Percentiles rank a stretch among this genome's conserved stretches.
These are phyloP conservation scores for Suillus variegatus DNA, from an alignment of 768 basidiomycete genomes.

Conservation along the genomic window DNA sequence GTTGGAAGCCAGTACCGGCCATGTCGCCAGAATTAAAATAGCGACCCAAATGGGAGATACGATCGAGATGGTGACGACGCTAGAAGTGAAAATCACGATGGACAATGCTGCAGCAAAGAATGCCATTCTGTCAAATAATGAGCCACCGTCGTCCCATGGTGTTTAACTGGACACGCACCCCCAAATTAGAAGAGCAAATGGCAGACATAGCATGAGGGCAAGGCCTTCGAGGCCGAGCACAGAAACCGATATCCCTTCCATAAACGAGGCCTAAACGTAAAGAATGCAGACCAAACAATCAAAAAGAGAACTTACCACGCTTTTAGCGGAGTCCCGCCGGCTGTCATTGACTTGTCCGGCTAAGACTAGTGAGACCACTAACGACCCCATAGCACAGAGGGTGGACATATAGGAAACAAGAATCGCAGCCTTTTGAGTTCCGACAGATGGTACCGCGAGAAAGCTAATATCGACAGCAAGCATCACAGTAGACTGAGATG, in stretches of 20 bases:
- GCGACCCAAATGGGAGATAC: constrained; percentile 9
- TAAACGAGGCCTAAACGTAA: constrained; percentile 8
- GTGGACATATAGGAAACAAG: constrained; percentile 10
- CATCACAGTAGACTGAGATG: constrained; percentile 14
- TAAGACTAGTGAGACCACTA: constrained; percentile 31
- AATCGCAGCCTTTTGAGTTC: constrained; percentile 6
- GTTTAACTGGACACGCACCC: constrained; percentile 2
- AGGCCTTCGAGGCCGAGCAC: constrained; percentile 21
- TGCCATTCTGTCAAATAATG: constrained; percentile 2
- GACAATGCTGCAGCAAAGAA: constrained; percentile 11
- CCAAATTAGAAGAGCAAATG: constrained; percentile 34
- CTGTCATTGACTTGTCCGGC: constrained; percentile 34
- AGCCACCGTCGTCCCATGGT: not conserved
- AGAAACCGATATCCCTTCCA: constrained; percentile 8
- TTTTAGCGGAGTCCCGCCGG: constrained; percentile 5
- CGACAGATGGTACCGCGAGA: constrained; percentile 27
- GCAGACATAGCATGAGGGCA: constrained; percentile 35
- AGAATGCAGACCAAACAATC: not conserved
- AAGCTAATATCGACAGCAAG: constrained; percentile 15
- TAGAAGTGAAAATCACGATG: constrained; percentile 6
- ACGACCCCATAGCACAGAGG: constrained; percentile 5
- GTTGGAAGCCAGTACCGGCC: constrained; percentile 30
- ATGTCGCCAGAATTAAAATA: not conserved
- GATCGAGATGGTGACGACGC: not conserved
- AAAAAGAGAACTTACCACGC: constrained; percentile 5